Percentiles rank a stretch among this genome's conserved stretches.
These are phyloP conservation scores for Solanum sitiens DNA, from an alignment of 257 asterid genomes.

Conservation along the genomic window DNA sequence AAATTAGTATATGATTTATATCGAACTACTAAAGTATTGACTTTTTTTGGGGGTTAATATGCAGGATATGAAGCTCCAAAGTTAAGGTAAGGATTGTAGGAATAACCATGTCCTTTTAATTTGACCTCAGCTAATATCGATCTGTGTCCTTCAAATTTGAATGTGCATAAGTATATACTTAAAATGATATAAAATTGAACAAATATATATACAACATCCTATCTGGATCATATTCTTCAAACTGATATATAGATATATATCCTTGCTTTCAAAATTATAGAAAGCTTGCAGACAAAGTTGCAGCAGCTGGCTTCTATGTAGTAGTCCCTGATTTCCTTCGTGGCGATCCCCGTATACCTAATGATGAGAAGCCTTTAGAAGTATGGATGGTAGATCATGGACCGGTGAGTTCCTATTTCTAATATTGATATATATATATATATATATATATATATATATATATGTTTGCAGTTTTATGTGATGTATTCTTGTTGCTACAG, in stretches of 20 bases:
- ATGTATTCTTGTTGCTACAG: not conserved
- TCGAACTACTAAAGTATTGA: not conserved
- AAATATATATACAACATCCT: no score
- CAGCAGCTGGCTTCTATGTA: constrained; percentile 44
- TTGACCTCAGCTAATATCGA: no score
- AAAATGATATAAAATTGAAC: no score
- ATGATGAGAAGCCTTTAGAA: constrained; percentile 2
- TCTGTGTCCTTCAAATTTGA: fast-evolving
- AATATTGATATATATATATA: no score
- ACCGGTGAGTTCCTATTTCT: constrained; percentile 30
- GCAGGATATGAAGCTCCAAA: constrained; percentile 67
- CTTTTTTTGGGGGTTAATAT: not conserved
- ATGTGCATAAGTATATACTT: no score
- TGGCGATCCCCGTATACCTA: constrained; percentile 36
- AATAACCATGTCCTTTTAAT: not conserved
- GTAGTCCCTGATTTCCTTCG: constrained; percentile 52
- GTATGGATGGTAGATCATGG: constrained; percentile 51
- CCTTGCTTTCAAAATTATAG: constrained; percentile 7
- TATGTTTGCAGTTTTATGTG: not conserved
- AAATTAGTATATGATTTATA: no score
- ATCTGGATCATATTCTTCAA: not conserved
- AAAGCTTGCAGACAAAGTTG: constrained; percentile 63
- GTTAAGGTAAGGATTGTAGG: constrained; percentile 27
- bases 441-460: no score
- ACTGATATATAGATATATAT: not conserved